These are phyloP conservation scores for Pythium dissotocum DNA, from an alignment of 352 stramenopile species.

Conservation along the genomic window DNA sequence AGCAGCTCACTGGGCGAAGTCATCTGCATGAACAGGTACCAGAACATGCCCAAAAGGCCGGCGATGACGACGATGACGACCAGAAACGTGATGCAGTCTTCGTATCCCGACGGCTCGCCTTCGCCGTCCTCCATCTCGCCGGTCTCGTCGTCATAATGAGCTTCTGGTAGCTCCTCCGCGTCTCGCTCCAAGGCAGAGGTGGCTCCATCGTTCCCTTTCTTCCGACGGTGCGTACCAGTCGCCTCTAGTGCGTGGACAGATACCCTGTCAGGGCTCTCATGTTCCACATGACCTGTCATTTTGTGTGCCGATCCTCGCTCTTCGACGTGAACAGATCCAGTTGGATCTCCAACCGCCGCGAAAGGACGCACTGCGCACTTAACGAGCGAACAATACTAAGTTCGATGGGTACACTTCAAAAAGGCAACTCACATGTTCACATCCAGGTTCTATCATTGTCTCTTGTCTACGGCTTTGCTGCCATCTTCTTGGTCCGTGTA, in stretches of 20 bases:
- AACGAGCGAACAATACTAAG: slow-evolving; percentile 15
- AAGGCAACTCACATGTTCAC: background rate
- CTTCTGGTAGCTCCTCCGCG: background rate
- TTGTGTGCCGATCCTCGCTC: background rate
- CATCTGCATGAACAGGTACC: slow-evolving; percentile 26
- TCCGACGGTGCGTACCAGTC: background rate
- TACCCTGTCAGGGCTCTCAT: background rate
- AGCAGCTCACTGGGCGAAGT: slow-evolving; percentile 13
- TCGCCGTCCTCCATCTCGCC: slow-evolving; percentile 5
- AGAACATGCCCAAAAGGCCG: slow-evolving; percentile 21
- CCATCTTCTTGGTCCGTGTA: background rate
- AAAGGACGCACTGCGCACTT: slow-evolving; percentile 22
- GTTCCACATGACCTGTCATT: background rate
- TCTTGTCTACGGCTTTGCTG: slow-evolving; percentile 81
- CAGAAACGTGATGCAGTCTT: slow-evolving; percentile 21
- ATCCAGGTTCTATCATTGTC: slow-evolving; percentile 91
- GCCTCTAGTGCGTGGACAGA: slow-evolving; percentile 19
- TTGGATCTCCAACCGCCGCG: slow-evolving; percentile 4
- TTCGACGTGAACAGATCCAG: slow-evolving; percentile 8
- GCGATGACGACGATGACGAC: slow-evolving; percentile 26
- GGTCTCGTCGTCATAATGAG: slow-evolving; percentile 3
- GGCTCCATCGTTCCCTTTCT: background rate
- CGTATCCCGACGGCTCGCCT: background rate
- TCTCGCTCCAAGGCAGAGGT: background rate
- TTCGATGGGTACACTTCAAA: slow-evolving; percentile 24